Percentiles rank a stretch among this genome's conserved stretches.
These are phyloP conservation scores for Chalaropsis thielavioides DNA, from an alignment of 2,329 filamentous ascomycete species.

Conservation along the genomic window DNA sequence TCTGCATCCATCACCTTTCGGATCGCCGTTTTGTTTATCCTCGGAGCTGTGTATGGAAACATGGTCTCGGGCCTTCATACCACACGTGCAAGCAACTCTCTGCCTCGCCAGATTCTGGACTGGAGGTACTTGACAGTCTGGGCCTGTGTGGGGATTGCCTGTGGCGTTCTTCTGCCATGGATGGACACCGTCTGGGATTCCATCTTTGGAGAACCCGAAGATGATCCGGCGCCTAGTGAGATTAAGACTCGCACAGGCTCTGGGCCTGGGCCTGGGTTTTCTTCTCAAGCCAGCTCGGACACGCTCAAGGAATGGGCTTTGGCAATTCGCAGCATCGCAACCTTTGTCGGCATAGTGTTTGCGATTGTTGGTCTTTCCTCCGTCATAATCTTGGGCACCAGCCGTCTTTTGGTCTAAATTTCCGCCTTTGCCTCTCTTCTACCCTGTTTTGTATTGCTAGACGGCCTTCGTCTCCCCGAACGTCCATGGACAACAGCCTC, in stretches of 20 bases:
- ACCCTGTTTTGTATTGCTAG: slow-evolving; percentile 40
- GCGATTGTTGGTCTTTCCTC: slow-evolving; percentile 49
- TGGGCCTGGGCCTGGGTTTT: background rate
- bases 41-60: slow-evolving; percentile 42
- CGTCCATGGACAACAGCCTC: background rate
- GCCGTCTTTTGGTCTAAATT: background rate
- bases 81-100: background rate
- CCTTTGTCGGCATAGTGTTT: slow-evolving; percentile 47
- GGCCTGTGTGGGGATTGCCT: slow-evolving; percentile 61
- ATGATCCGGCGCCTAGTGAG: slow-evolving; percentile 25
- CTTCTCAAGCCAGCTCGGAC: slow-evolving; percentile 22
- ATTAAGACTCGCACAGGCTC: slow-evolving; percentile 11
- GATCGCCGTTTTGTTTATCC: slow-evolving; percentile 52
- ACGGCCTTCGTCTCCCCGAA: background rate
- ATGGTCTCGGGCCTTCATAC: slow-evolving; percentile 8
- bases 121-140: slow-evolving; percentile 65
- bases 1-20: slow-evolving; percentile 42
- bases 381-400: background rate
- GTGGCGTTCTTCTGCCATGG: slow-evolving; percentile 73
- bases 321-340: slow-evolving; percentile 42
- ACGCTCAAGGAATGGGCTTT: slow-evolving; percentile 57
- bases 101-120: slow-evolving; percentile 19
- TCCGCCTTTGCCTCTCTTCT: slow-evolving; percentile 31
- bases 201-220: slow-evolving; percentile 28
- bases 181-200: slow-evolving; percentile 63